These are phyloP conservation scores for Daphne laureola DNA, from an alignment of 441 rosid genomes.

Conservation along the genomic window DNA sequence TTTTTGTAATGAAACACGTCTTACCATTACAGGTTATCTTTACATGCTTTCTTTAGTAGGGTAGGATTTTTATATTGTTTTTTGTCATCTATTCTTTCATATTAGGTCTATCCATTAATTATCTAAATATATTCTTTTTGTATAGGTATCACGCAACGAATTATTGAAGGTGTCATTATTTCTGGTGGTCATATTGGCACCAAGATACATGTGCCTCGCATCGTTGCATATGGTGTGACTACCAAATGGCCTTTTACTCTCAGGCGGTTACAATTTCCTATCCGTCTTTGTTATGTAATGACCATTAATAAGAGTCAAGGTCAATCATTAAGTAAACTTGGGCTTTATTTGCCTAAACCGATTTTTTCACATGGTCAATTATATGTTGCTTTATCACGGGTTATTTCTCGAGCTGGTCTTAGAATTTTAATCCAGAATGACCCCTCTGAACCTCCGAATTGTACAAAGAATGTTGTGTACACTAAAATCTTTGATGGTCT, in stretches of 20 bases:
- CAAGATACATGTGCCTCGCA: too few species aligned
- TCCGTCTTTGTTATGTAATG: too few species aligned
- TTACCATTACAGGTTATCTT: neutral
- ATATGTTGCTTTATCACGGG: neutral
- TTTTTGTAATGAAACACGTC: slow-evolving; percentile 10
- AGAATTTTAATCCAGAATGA: neutral
- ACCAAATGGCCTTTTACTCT: too few species aligned
- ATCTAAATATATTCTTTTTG: too few species aligned
- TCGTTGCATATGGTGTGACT: too few species aligned
- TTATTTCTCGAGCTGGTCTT: neutral
- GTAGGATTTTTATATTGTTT: too few species aligned
- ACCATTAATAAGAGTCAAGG: too few species aligned
- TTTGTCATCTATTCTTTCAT: too few species aligned
- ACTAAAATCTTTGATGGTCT: neutral
- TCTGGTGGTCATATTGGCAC: neutral
- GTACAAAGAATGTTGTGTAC: neutral
- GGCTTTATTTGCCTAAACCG: neutral
- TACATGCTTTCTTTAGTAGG: too few species aligned
- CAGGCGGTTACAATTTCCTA: too few species aligned
- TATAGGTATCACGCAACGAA: neutral
- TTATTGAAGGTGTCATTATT: neutral
- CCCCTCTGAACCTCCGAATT: neutral
- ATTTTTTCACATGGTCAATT: neutral
- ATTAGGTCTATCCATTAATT: too few species aligned
- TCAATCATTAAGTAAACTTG: neutral